These are phyloP conservation scores for Nemania bipapillata DNA, from an alignment of 2,329 filamentous ascomycete genomes.

Conservation along the genomic window DNA sequence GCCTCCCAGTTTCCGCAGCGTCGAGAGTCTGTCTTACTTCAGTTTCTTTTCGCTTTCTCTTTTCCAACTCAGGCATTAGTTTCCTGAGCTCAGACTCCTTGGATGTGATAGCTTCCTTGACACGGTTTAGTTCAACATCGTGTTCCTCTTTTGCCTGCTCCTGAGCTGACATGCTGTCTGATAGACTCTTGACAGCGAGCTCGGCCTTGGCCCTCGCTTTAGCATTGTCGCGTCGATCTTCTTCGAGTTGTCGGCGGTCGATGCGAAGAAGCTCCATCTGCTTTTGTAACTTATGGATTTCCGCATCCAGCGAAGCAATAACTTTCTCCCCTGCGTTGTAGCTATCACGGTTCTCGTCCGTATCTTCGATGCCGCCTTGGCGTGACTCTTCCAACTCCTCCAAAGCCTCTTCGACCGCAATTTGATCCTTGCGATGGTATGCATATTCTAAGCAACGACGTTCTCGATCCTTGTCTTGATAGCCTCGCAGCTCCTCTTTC, in stretches of 20 bases:
- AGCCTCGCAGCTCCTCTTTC: constrained; percentile 92
- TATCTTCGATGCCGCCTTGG: constrained; percentile 83
- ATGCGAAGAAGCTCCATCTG: constrained; percentile 85
- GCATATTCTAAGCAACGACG: constrained; percentile 93
- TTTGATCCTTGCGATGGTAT: constrained; percentile 89
- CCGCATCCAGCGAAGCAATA: constrained; percentile 78
- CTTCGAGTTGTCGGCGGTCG: constrained; percentile 87
- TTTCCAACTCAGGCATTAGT: constrained; percentile 80
- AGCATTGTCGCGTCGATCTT: constrained; percentile 84
- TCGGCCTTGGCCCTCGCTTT: constrained; percentile 86
- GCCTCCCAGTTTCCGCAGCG: constrained; percentile 76
- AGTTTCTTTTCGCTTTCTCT: constrained; percentile 77
- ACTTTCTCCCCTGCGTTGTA: constrained; percentile 83
- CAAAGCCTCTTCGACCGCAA: constrained; percentile 78
- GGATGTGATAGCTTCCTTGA: constrained; percentile 77
- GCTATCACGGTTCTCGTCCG: constrained; percentile 79
- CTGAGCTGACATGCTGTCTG: constrained; percentile 82
- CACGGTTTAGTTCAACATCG: constrained; percentile 74
- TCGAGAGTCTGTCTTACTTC: constrained; percentile 77
- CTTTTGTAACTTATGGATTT: constrained; percentile 82
- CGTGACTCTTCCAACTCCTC: constrained; percentile 85
- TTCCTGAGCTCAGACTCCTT: constrained; percentile 80
- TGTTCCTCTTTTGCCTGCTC: constrained; percentile 78
- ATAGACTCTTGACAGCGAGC: constrained; percentile 81
- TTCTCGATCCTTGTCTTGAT: constrained; percentile 94